Conservation (phyloP, 306 rosid species). For the Castanopsis chinensis region DNA sequence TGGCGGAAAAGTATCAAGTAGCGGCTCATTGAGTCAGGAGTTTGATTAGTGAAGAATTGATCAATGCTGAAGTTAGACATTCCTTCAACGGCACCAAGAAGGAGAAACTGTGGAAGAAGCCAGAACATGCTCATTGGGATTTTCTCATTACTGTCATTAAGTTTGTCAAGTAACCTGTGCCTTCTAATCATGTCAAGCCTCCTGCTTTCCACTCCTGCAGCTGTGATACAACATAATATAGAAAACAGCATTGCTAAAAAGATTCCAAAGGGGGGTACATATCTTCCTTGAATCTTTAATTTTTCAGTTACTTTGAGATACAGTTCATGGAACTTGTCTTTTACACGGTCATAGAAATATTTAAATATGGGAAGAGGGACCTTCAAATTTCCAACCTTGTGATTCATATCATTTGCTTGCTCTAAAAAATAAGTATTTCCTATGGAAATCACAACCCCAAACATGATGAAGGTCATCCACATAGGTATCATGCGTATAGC, state of each 20-base stretch:
- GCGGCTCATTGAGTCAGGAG: not conserved
- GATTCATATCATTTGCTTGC: slow-evolving; percentile 28
- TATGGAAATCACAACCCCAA: slow-evolving; percentile 30
- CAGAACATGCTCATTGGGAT: slow-evolving; percentile 39
- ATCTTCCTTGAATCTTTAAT: not conserved
- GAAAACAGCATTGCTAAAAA: slow-evolving; percentile 24
- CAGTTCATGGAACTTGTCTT: not conserved
- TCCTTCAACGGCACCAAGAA: slow-evolving; percentile 24
- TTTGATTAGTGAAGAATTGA: not conserved
- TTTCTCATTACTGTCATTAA: not conserved
- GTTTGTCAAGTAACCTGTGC: slow-evolving; percentile 23
- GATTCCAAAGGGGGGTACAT: not conserved
- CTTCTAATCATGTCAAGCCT: slow-evolving; percentile 21
- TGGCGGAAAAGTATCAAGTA: not conserved
- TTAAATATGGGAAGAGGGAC: slow-evolving; percentile 11
- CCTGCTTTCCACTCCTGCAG: slow-evolving; percentile 32
- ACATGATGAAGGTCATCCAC: slow-evolving; percentile 13
- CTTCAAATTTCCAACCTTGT: slow-evolving; percentile 19
- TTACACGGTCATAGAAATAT: not conserved
- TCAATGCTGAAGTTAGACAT: not conserved
- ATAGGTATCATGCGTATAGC: slow-evolving; percentile 9
- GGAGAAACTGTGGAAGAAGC: slow-evolving; percentile 36
- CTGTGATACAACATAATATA: slow-evolving; percentile 28
- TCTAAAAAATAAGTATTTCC: slow-evolving; percentile 35
- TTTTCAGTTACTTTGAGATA: not conserved